Percentiles rank a stretch among this genome's conserved stretches.
These are phyloP conservation scores for Backusella morwellensis DNA, from an alignment of 192 early-diverging fungal genomes.

Conservation along the genomic window DNA sequence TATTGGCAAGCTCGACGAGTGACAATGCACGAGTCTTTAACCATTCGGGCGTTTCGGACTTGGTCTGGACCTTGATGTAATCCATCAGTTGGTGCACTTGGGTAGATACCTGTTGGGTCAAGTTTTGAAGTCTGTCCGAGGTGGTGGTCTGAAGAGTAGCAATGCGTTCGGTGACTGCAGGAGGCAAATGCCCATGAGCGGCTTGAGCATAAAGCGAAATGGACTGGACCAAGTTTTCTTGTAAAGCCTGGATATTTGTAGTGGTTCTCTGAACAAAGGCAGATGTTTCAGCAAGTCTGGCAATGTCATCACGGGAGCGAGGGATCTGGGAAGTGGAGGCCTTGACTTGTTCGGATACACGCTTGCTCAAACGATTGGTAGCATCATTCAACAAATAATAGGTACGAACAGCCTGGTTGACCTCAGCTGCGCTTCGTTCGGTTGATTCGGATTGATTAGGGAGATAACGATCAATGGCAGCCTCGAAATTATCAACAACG, in stretches of 20 bases:
- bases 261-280: slow-evolving; percentile 27
- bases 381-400: slow-evolving; percentile 29
- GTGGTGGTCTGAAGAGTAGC: slow-evolving; percentile 10
- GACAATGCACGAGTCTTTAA: slow-evolving; percentile 44
- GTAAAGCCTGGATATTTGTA: slow-evolving; percentile 23
- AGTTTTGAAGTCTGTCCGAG: slow-evolving; percentile 18
- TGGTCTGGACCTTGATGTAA: slow-evolving; percentile 46
- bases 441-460: slow-evolving; percentile 19
- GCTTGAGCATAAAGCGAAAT: slow-evolving; percentile 28
- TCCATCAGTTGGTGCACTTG: slow-evolving; percentile 36
- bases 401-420: slow-evolving; percentile 35
- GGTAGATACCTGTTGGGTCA: slow-evolving; percentile 22
- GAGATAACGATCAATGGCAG: slow-evolving; percentile 38
- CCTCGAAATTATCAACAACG: slow-evolving; percentile 59
- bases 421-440: slow-evolving; percentile 18
- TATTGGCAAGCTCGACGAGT: slow-evolving; percentile 41
- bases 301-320: slow-evolving; percentile 25
- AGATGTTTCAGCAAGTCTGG: slow-evolving; percentile 26
- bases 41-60: slow-evolving; percentile 43
- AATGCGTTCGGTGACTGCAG: slow-evolving; percentile 25
- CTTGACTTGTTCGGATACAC: slow-evolving; percentile 26
- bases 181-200: slow-evolving; percentile 23
- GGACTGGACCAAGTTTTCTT: slow-evolving; percentile 22
- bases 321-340: slow-evolving; percentile 25
- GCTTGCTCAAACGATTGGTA: slow-evolving; percentile 28